Percentiles rank a stretch among this genome's conserved stretches.
phyloP scores from a whole-genome alignment of 2,329 filamentous ascomycete genomes.

The Myriosclerotinia scirpicola region DNA sequence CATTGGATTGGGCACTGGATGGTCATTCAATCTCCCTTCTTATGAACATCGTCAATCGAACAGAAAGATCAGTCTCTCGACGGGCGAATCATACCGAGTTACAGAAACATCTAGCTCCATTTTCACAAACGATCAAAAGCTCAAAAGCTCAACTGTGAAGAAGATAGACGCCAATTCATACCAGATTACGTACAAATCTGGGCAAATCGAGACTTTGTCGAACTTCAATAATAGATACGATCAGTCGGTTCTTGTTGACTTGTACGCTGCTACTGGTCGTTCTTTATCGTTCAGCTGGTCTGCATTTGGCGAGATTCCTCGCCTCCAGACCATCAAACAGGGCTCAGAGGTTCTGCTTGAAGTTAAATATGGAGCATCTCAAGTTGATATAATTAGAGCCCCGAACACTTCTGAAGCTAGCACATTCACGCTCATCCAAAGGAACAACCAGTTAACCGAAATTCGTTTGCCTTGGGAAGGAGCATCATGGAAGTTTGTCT shows the following conservation, averaged over 20 bases:
- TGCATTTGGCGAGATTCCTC: neutral
- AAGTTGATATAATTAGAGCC: constrained; percentile 12
- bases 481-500: constrained; percentile 18
- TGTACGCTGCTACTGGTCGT: constrained; percentile 14
- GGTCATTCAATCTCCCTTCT: constrained; percentile 15
- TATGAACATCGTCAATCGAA: constrained; percentile 20
- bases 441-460: constrained; percentile 3
- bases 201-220: constrained; percentile 11
- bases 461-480: constrained; percentile 7
- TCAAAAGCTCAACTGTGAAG: constrained; percentile 10
- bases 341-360: constrained; percentile 18
- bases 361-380: constrained; percentile 11
- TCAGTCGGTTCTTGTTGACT: constrained; percentile 9
- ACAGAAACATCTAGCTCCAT: constrained; percentile 13
- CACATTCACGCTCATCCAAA: constrained; percentile 14
- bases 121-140: constrained; percentile 10
- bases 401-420: constrained; percentile 11
- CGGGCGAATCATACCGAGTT: constrained; percentile 12
- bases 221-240: constrained; percentile 18
- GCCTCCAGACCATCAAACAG: constrained; percentile 17
- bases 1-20: constrained; percentile 13
- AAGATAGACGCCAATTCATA: constrained; percentile 6
- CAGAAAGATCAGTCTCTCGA: constrained; percentile 2
- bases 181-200: constrained; percentile 18
- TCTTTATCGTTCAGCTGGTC: constrained; percentile 1